Conservation (phyloP, 2,329 filamentous ascomycete genomes). For the Aspergillus uvarum region DNA sequence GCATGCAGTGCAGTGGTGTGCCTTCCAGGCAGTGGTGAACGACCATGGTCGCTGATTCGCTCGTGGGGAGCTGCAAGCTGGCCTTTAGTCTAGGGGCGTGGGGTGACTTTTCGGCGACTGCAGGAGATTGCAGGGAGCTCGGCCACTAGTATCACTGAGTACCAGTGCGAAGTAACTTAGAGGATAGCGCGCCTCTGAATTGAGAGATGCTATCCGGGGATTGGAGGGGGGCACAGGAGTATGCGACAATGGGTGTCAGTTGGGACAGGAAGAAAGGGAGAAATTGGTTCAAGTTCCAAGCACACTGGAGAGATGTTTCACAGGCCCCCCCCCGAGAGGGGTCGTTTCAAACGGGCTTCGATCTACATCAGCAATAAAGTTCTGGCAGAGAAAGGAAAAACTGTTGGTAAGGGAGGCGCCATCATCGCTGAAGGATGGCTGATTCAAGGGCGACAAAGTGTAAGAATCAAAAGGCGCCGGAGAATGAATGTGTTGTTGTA, state of each 20-base stretch:
- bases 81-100: constrained; percentile 12
- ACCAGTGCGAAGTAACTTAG: neutral
- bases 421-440: neutral
- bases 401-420: neutral
- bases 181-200: neutral
- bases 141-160: neutral
- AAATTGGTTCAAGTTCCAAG: neutral
- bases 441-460: neutral
- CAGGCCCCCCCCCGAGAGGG: neutral
- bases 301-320: neutral
- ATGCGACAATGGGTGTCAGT: neutral
- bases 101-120: constrained; percentile 7
- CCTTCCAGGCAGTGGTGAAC: neutral
- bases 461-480: neutral
- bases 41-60: constrained; percentile 4
- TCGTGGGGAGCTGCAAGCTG: constrained; percentile 12
- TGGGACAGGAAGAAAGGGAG: neutral
- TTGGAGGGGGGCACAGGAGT: neutral
- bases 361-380: neutral
- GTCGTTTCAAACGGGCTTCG: neutral
- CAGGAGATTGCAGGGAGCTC: constrained; percentile 14
- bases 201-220: neutral
- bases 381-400: neutral
- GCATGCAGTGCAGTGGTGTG: neutral
- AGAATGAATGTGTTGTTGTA: neutral